phyloP scores from a whole-genome alignment of 176 grass and related monocot species.

The Oropetium thomaeum region DNA sequence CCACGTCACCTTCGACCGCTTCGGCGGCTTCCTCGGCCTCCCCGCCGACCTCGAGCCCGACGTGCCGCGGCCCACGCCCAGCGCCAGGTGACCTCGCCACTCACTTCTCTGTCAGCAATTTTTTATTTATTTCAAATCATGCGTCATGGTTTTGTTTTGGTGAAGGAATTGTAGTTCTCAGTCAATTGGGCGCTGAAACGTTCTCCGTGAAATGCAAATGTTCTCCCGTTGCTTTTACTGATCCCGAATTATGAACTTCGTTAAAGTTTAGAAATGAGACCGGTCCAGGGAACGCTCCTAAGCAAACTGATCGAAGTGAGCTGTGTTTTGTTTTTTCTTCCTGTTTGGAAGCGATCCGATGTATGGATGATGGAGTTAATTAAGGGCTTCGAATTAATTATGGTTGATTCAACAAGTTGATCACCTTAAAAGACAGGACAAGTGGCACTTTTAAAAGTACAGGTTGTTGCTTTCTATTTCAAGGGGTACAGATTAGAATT shows the following conservation, averaged over 20 bases:
- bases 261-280: background rate
- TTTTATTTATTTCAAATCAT: too few relatives aligned
- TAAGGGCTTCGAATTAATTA: constrained; percentile 14
- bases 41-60: constrained; percentile 78
- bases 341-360: background rate
- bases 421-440: constrained; percentile 24
- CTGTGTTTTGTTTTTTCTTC: constrained; percentile 15
- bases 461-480: background rate
- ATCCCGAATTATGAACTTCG: background rate
- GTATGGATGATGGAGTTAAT: background rate
- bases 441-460: constrained; percentile 29
- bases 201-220: background rate
- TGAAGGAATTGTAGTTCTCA: background rate
- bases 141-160: background rate
- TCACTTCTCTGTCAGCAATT: background rate
- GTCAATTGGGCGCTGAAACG: background rate
- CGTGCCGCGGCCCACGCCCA: constrained; percentile 53
- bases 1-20: constrained; percentile 95
- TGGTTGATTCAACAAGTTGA: constrained; percentile 6
- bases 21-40: constrained; percentile 86
- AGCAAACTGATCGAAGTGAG: background rate
- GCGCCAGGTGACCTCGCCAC: constrained; percentile 60
- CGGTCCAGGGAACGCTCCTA: background rate
- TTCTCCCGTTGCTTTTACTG: background rate
- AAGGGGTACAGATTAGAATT: constrained; percentile 14